Evolutionary conservation across 106 monocot genomes (phyloP).

Genomic region (Acorus gramineus): DNA sequence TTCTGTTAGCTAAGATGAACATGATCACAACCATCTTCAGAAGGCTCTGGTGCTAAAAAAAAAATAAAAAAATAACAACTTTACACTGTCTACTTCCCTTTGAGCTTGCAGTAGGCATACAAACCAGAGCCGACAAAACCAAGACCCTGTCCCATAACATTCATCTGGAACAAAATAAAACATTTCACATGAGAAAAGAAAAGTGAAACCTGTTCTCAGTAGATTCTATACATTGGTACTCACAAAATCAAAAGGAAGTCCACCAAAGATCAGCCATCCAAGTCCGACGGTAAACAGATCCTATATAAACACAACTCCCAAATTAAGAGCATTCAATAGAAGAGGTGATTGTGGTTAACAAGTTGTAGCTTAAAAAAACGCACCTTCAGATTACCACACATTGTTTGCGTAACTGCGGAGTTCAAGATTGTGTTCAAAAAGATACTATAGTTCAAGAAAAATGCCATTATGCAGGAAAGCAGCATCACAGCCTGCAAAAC

Average conservation of each 20-base stretch:
- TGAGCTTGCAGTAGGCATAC: constrained; percentile 86
- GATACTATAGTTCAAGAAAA: constrained; percentile 87
- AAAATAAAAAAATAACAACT: too few relatives aligned
- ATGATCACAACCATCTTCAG: too few relatives aligned
- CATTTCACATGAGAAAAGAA: background rate
- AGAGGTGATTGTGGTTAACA: background rate
- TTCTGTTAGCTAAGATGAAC: too few relatives aligned
- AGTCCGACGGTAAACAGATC: constrained; percentile 79
- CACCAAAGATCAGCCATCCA: constrained; percentile 89
- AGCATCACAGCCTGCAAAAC: constrained; percentile 71
- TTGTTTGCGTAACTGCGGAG: constrained; percentile 87
- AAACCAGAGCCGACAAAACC: constrained; percentile 88
- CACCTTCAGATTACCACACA: constrained; percentile 96
- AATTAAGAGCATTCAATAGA: background rate
- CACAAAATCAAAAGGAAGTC: constrained; percentile 91
- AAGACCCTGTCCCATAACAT: constrained; percentile 81
- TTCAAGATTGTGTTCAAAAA: constrained; percentile 89
- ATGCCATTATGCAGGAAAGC: constrained; percentile 77
- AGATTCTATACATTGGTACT: constrained; percentile 3
- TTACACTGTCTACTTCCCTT: constrained; percentile 44
- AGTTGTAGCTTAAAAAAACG: background rate
- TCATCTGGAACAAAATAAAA: constrained; percentile 37
- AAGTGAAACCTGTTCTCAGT: background rate
- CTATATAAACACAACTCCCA: constrained; percentile 18
- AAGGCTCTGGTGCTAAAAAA: too few relatives aligned